A percentile compares a stretch with the other conserved stretches of the same genome.
Evolutionary conservation across 2,329 filamentous ascomycete species (phyloP).

Genomic region (Fusarium xyrophilum): DNA sequence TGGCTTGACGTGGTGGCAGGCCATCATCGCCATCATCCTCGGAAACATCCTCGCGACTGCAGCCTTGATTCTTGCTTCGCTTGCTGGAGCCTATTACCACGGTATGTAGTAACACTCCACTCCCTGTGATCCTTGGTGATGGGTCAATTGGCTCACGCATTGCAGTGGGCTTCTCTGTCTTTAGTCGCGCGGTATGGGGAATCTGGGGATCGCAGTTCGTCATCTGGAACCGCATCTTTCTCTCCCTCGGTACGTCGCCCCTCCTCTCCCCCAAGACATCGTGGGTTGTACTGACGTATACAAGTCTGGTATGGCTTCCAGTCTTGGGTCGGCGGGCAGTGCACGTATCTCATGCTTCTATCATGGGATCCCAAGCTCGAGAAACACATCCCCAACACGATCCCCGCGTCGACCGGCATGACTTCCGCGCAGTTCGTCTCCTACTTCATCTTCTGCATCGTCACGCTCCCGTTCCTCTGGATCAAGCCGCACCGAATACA

Average conservation of each 20-base stretch:
- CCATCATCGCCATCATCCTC: conserved; percentile 50
- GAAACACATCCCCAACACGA: conserved; percentile 51
- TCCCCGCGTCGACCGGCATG: conserved; percentile 51
- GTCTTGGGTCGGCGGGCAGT: conserved; percentile 56
- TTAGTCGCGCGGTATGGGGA: conserved; percentile 49
- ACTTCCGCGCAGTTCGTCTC: conserved; percentile 53
- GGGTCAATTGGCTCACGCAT: neutral
- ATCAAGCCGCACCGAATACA: conserved; percentile 54
- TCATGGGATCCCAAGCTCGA: conserved; percentile 55
- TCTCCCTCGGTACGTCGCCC: conserved; percentile 47
- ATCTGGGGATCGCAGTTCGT: conserved; percentile 53
- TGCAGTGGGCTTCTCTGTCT: conserved; percentile 49
- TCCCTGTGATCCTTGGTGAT: neutral
- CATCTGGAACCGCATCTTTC: conserved; percentile 52
- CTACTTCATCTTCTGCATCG: conserved; percentile 54
- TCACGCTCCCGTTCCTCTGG: conserved; percentile 54
- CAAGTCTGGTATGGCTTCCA: conserved; percentile 51
- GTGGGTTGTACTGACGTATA: neutral
- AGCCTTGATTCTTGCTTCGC: conserved; percentile 52
- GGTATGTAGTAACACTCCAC: conserved; percentile 40
- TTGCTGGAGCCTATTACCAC: conserved; percentile 53
- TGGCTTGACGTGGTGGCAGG: conserved; percentile 53
- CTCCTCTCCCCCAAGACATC: too few species aligned
- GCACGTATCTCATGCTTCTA: conserved; percentile 54
- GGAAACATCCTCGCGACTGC: conserved; percentile 50